Base-by-base conservation (phyloP, 768 basidiomycete genomes). In the Hericium rajendrae region DNA sequence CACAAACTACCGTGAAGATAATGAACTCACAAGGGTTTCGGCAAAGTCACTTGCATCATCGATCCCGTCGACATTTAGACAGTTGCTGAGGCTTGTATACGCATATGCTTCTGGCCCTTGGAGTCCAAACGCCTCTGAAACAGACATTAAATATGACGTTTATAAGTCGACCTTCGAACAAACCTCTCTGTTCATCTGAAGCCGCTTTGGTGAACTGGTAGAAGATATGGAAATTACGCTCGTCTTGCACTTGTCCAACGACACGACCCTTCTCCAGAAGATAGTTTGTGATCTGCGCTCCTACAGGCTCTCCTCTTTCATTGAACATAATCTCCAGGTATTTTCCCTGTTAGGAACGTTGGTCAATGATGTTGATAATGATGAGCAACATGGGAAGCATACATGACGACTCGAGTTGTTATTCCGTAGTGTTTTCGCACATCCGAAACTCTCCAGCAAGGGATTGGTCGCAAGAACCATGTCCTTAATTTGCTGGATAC, bases 261-360 rank as follows among this genome's bases (percentile, higher is more conserved):
- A 98, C 92, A 59, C 94, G 84, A 20, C 92, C 91, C 72, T 99
- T 99, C 73, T 99, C 97, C 59, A 99, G 74, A 10, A 99, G 80
- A 68, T 99, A 99, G 70, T 98, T 99, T 6, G 97, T 98, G 61
- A 99, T 98, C 67, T 97, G 92, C 0, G 97, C 97, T 43, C 97
- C 97, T 39, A 98, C 85, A 16, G 97, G 97, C 66, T 94, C 91
- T 54, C 94, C 94, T 15, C 84, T 80, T 20, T 79, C 73, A 65
- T 99, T 97, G 74, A 99, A 99, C 91, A 98, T 97, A 71, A 99
- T 97, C 72, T 99, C 94, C 9, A 99, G 78, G 69, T 99, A 99
- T 79, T 99, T 99, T 22, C 97, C 95, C 93, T 97, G 65, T 1
- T 38, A 6, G 26, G 49, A 28, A 12, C 26, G 71, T 49, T 70